Conservation (phyloP, 768 basidiomycete species). For the Kondoa subrosea region DNA sequence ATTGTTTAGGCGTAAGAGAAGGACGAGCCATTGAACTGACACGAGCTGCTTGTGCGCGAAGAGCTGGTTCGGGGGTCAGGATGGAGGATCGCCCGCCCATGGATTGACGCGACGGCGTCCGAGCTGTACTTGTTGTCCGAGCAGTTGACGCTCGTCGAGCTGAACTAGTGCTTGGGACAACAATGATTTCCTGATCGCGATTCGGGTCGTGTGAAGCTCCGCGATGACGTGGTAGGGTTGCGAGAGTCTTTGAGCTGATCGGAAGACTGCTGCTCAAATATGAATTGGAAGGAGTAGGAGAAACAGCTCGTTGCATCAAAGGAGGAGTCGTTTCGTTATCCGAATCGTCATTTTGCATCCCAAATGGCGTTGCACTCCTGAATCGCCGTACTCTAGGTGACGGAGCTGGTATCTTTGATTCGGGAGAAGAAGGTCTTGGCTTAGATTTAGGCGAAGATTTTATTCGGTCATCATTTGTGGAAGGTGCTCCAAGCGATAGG, state of each 20-base stretch:
- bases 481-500: background rate
- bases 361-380: background rate
- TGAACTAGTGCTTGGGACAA: background rate
- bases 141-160: background rate
- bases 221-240: background rate
- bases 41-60: constrained; percentile 46
- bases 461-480: background rate
- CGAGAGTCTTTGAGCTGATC: background rate
- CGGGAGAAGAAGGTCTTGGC: background rate
- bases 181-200: background rate
- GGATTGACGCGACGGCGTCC: background rate
- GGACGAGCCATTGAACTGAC: constrained; percentile 7
- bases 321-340: constrained; percentile 1
- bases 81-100: background rate
- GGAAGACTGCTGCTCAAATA: background rate
- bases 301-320: constrained; percentile 19
- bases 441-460: background rate
- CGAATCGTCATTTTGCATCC: constrained; percentile 1
- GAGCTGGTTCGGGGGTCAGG: constrained; percentile 51
- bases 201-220: background rate
- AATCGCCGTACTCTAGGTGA: background rate
- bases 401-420: background rate
- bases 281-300: constrained; percentile 11
- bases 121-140: background rate
- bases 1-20: background rate